Evolutionary conservation across 2,329 filamentous ascomycete species (phyloP).

Genomic region (Penicillium frequentans): DNA sequence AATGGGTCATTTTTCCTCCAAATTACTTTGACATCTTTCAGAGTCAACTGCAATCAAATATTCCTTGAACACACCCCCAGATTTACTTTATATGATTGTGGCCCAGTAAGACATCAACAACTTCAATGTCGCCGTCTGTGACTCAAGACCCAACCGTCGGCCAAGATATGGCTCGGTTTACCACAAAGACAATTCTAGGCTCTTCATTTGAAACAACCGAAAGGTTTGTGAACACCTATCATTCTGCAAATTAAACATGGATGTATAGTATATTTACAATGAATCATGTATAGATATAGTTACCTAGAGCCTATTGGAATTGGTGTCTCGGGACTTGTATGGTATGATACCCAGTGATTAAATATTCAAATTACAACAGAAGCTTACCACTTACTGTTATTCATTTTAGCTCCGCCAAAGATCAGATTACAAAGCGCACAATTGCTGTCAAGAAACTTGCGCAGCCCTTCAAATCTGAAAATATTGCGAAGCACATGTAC

Average conservation of each 20-base stretch:
- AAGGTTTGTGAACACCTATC: slow-evolving; percentile 58
- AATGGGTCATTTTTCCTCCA: too few species aligned
- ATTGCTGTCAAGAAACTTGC: slow-evolving; percentile 99
- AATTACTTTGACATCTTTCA: background rate
- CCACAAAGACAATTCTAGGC: slow-evolving; percentile 97
- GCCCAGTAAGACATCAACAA: background rate
- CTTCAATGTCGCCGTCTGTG: slow-evolving; percentile 3
- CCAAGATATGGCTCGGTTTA: slow-evolving; percentile 87
- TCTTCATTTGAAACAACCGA: slow-evolving; percentile 99
- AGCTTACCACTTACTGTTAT: background rate
- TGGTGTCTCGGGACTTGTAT: slow-evolving; percentile 97
- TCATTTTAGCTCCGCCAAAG: slow-evolving; percentile 78
- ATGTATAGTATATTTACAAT: background rate
- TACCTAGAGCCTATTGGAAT: slow-evolving; percentile 97
- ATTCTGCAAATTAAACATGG: slow-evolving; percentile 5
- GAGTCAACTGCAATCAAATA: background rate
- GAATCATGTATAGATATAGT: slow-evolving; percentile 69
- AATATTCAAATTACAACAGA: background rate
- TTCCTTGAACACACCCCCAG: background rate
- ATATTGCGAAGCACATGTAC: slow-evolving; percentile 94
- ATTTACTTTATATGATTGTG: background rate
- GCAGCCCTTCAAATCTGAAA: slow-evolving; percentile 99
- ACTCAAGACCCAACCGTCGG: slow-evolving; percentile 4
- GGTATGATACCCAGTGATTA: slow-evolving; percentile 58
- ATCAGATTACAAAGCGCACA: slow-evolving; percentile 92